Evolutionary conservation across 2,329 filamentous ascomycete species (phyloP).

Genomic region (Fusarium paranaense): DNA sequence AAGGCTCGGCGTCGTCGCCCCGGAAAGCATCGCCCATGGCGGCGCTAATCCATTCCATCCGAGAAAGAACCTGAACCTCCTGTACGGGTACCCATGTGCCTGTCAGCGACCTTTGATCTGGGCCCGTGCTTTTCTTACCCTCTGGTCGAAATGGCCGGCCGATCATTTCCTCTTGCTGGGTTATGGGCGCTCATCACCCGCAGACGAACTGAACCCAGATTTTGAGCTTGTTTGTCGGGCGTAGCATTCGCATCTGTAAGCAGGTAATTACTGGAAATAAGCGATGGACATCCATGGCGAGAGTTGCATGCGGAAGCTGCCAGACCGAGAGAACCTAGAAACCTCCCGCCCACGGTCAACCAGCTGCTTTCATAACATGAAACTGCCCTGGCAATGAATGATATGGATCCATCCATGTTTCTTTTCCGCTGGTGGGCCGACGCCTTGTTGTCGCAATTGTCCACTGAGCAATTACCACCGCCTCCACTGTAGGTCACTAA

Average conservation of each 20-base stretch:
- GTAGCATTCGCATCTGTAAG: neutral
- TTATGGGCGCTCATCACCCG: slow-evolving; percentile 28
- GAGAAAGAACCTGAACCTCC: neutral
- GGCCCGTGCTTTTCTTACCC: slow-evolving; percentile 15
- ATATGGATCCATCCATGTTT: neutral
- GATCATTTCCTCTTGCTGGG: slow-evolving; percentile 27
- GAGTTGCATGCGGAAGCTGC: neutral
- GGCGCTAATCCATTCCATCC: slow-evolving; percentile 4
- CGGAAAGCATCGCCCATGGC: slow-evolving; percentile 13
- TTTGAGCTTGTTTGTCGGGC: slow-evolving; percentile 16
- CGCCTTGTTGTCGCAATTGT: neutral
- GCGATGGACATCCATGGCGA: neutral
- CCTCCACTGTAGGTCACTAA: slow-evolving; percentile 4
- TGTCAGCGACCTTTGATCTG: slow-evolving; percentile 6
- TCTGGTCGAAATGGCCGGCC: slow-evolving; percentile 22
- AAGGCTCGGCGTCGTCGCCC: neutral
- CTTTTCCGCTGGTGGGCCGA: neutral
- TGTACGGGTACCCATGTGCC: neutral
- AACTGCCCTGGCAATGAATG: neutral
- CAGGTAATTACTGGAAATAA: neutral
- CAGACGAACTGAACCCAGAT: slow-evolving; percentile 22
- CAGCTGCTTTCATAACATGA: slow-evolving; percentile 7
- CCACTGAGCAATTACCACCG: slow-evolving; percentile 8
- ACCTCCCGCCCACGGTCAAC: neutral
- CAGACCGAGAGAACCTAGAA: neutral